Base-by-base conservation (phyloP, 345 rosid species). In the Hypericum perforatum region DNA sequence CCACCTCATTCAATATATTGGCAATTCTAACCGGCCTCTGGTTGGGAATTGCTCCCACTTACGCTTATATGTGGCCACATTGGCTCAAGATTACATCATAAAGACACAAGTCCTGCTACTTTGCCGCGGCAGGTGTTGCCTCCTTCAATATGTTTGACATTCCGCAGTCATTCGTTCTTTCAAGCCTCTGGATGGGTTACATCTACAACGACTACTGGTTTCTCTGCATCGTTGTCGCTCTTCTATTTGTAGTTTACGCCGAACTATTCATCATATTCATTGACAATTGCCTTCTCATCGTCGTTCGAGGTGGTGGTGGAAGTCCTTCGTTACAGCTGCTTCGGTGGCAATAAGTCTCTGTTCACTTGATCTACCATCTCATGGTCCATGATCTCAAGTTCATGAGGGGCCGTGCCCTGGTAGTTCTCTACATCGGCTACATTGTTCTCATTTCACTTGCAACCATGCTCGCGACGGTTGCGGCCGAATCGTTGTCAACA, bases 1-100 rank as follows among this genome's bases (percentile, higher is more conserved):
- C 89, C 51, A 82, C 79, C 60, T 86, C 86, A 6, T 64, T 82
- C 67, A 79, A 79, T 5, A 44, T 82, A n/a, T 82, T 66, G 29
- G 71, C 73, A 39, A 52, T 77, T 49, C 74, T 82, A 51, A 51
- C 79, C 50, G 62, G 75, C 39, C 65, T 82, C 8, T 82, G 85
- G 89, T 82, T 82, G 66, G 76, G 81, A 49, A 79, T 79, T 49
- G 76, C 85, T 82, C 52, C 89, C 89, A 39, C 83, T 82, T 6
- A 82, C 89, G 36, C 71, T 82, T n/a, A 59, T 82, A 16, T 85
- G 89, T 1, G 89, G 89, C 10, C 73, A 73, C 67, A 65, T 82
- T 40, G 81, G 89, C 39, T 81, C 85, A 37, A 75, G 67, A 56
- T 79, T 82, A 50, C 74, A 80, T 32, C 81, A 73, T 53, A 82